Evolutionary conservation across 768 basidiomycete genomes (phyloP).

Genomic region (Suillus decipiens): DNA sequence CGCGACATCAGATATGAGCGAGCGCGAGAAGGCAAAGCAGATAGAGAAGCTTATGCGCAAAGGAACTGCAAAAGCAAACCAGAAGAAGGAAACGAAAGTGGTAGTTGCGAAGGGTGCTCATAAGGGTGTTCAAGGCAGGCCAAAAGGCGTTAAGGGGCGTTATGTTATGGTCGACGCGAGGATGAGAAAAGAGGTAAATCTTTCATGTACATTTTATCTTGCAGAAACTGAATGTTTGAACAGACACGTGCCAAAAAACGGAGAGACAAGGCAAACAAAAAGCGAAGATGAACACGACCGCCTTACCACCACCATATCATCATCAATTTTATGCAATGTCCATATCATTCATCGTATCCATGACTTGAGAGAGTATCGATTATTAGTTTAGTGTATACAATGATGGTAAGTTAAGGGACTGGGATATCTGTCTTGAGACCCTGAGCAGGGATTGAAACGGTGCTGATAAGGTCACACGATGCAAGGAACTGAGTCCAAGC

Average conservation of each 20-base stretch:
- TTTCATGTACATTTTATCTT: background rate
- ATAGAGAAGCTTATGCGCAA: constrained; percentile 91
- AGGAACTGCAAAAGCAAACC: constrained; percentile 67
- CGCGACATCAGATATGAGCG: constrained; percentile 85
- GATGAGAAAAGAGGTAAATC: constrained; percentile 85
- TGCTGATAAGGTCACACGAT: constrained; percentile 46
- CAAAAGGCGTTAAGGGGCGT: constrained; percentile 93
- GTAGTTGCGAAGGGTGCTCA: constrained; percentile 92
- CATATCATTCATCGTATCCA: background rate
- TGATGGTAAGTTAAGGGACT: background rate
- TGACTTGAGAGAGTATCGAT: background rate
- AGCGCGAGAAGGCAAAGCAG: constrained; percentile 91
- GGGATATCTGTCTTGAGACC: background rate
- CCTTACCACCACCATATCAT: background rate
- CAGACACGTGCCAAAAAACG: constrained; percentile 85
- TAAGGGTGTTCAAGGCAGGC: constrained; percentile 88
- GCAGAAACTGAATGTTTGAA: constrained; percentile 13
- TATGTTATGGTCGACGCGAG: constrained; percentile 94
- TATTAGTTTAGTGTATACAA: background rate
- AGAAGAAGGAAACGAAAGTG: constrained; percentile 75
- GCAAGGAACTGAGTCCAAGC: constrained; percentile 49
- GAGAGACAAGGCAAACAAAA: constrained; percentile 72
- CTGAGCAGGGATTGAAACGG: constrained; percentile 30
- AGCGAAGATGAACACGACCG: constrained; percentile 40
- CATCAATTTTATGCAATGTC: background rate